Evolutionary conservation across 495 filamentous ascomycete genomes (phyloP), one percentile per base, ranked within the genome.

Genomic region (Penicillium coffeae): DNA sequence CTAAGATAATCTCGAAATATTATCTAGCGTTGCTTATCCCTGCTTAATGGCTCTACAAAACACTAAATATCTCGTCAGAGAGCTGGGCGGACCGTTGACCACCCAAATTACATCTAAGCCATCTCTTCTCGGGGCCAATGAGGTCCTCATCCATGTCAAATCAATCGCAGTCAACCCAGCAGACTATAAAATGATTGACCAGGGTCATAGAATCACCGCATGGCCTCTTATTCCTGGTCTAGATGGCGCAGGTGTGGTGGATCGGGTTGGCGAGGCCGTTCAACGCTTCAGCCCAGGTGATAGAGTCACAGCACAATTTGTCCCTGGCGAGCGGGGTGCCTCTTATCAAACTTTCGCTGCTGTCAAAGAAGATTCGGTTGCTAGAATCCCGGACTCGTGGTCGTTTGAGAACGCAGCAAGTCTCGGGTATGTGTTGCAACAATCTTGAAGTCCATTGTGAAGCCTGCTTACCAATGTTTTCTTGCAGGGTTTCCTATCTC

Each of bases 191-290:
- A 66, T 60, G 42, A 55, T 66, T 7, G 36, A 65, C 16, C 51
- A 63, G 18, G 68, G 65, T 8, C 49, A 60, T 20, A 50, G 57
- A 45, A 51, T 68, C 47, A 42, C 51, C 20, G 14, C 38, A 2
- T 72, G 68, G 66, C 70, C 70, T 8, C 42, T 60, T 16, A 57
- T 72, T 8, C 56, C 72, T 7, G 70, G 70, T 10, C 57, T 69
- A 15, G 70, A 74, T 16, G 62, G 59, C 0, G 62, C 70, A 7
- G 70, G 70, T 6, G 45, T 69, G 3, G 44, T 74, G 22, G 70
- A 74, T 32, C 47, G 51, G 12, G 59, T 69, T 34, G 53, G 63
- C 14, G 45, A 51, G 9, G 50, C 56, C 3, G 66, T 70, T 14
- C 58, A 53, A 13, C 37, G 35, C 8, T 52, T 68, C 34, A 59